These are phyloP conservation scores for Phaeosphaeria sp. DNA, from an alignment of 2,329 filamentous ascomycete species.

Conservation along the genomic window DNA sequence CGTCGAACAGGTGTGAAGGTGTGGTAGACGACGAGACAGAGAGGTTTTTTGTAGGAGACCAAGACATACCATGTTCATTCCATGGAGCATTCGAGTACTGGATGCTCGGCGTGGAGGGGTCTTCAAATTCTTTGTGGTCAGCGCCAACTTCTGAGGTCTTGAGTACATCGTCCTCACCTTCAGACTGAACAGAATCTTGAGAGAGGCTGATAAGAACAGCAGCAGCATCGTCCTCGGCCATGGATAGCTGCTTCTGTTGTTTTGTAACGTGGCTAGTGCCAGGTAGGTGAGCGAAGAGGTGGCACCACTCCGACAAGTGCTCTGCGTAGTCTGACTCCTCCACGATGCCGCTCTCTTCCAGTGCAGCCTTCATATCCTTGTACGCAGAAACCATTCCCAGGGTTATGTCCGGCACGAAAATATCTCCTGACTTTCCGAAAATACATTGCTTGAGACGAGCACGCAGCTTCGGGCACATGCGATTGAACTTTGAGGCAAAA, in stretches of 20 bases:
- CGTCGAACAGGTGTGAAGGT: not conserved
- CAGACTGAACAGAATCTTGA: not conserved
- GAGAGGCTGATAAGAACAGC: conserved; percentile 7
- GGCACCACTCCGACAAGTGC: conserved; percentile 10
- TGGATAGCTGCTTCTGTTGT: not conserved
- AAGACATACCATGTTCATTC: not conserved
- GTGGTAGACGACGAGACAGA: not conserved
- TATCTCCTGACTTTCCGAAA: conserved; percentile 12
- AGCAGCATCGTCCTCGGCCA: conserved; percentile 6
- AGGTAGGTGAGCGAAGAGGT: conserved; percentile 6
- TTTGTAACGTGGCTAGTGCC: not conserved
- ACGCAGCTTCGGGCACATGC: conserved; percentile 11
- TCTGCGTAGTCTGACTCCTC: conserved; percentile 4
- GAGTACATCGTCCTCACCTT: not conserved
- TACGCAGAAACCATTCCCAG: conserved; percentile 14
- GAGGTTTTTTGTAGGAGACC: not conserved
- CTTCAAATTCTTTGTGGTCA: not conserved
- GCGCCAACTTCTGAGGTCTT: not conserved
- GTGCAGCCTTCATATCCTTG: conserved; percentile 6
- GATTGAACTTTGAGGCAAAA: conserved; percentile 23
- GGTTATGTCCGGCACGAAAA: conserved; percentile 15
- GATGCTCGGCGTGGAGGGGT: not conserved
- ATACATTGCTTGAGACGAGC: conserved; percentile 4
- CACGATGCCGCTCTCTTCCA: conserved; percentile 7
- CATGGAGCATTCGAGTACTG: not conserved